phyloP scores from a whole-genome alignment of 2,329 filamentous ascomycete genomes.

The Madurella fahalii region DNA sequence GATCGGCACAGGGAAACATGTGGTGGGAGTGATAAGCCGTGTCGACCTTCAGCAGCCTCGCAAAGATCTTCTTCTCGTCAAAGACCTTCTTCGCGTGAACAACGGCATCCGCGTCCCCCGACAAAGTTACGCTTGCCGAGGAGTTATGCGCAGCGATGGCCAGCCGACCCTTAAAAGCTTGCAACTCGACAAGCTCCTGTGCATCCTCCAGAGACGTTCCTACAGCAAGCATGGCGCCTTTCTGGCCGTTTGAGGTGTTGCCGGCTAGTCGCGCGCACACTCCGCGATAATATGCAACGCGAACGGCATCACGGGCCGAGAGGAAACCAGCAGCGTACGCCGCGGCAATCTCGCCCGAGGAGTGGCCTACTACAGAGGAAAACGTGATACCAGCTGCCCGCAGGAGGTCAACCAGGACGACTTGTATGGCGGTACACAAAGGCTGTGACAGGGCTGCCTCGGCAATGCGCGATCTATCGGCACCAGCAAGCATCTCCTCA shows the following conservation, averaged over 20 bases:
- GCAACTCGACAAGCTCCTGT: slow-evolving; percentile 13
- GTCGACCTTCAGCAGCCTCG: slow-evolving; percentile 33
- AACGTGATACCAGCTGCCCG: slow-evolving; percentile 30
- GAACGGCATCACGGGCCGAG: slow-evolving; percentile 34
- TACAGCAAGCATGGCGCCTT: slow-evolving; percentile 18
- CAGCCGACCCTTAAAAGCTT: slow-evolving; percentile 19
- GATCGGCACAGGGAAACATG: not conserved
- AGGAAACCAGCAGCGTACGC: slow-evolving; percentile 39
- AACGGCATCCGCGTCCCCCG: no score
- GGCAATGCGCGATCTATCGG: slow-evolving; percentile 10
- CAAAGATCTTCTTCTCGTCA: slow-evolving; percentile 14
- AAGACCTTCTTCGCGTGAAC: no score
- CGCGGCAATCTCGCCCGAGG: slow-evolving; percentile 42
- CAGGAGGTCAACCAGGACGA: slow-evolving; percentile 37
- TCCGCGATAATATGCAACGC: slow-evolving; percentile 39
- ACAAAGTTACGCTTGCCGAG: no score
- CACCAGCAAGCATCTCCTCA: slow-evolving; percentile 5
- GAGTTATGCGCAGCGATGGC: slow-evolving; percentile 21
- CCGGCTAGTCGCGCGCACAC: slow-evolving; percentile 20
- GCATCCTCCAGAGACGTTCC: slow-evolving; percentile 4
- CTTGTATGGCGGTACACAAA: slow-evolving; percentile 35
- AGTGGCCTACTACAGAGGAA: slow-evolving; percentile 39
- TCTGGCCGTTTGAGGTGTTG: slow-evolving; percentile 19
- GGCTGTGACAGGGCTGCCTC: slow-evolving; percentile 35
- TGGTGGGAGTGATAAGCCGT: slow-evolving; percentile 26